These are phyloP conservation scores for Diaporthe capsici DNA, from an alignment of 2,329 filamentous ascomycete species.

Conservation along the genomic window DNA sequence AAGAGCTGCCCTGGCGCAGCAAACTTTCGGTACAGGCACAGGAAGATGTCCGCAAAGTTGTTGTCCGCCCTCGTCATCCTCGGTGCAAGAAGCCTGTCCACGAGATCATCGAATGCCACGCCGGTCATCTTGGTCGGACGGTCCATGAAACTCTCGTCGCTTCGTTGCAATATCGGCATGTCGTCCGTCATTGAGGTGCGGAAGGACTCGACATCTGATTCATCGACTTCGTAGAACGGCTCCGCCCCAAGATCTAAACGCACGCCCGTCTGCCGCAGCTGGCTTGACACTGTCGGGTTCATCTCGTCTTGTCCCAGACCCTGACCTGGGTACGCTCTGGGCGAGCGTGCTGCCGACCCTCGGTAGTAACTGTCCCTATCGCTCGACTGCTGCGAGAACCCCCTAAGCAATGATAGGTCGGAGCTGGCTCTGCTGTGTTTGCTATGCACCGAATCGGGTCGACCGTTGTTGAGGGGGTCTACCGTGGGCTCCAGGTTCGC, in stretches of 20 bases:
- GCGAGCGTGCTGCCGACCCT: conserved; percentile 61
- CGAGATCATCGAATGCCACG: conserved; percentile 77
- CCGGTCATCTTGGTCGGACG: conserved; percentile 66
- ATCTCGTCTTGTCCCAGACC: conserved; percentile 60
- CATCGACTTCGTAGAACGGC: conserved; percentile 77
- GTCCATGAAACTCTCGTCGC: conserved; percentile 73
- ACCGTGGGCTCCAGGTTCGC: conserved; percentile 71
- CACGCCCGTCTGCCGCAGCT: conserved; percentile 66
- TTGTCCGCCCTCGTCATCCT: conserved; percentile 89
- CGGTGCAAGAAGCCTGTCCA: conserved; percentile 87
- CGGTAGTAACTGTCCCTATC: conserved; percentile 57
- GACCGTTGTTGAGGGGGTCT: conserved; percentile 59
- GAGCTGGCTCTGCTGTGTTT: conserved; percentile 80
- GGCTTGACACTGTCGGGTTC: conserved; percentile 62
- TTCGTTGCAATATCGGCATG: conserved; percentile 75
- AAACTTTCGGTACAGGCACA: conserved; percentile 95
- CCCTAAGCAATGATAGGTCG: conserved; percentile 74
- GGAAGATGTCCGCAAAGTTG: conserved; percentile 90
- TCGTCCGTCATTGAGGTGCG: conserved; percentile 72
- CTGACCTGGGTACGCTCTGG: conserved; percentile 58
- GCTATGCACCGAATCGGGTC: conserved; percentile 72
- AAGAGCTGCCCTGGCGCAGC: conserved; percentile 85
- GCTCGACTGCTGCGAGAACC: conserved; percentile 64
- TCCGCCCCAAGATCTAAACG: conserved; percentile 65
- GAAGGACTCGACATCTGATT: conserved; percentile 77